These are phyloP conservation scores for Fusarium equiseti DNA, from an alignment of 2,329 filamentous ascomycete species.

Conservation along the genomic window DNA sequence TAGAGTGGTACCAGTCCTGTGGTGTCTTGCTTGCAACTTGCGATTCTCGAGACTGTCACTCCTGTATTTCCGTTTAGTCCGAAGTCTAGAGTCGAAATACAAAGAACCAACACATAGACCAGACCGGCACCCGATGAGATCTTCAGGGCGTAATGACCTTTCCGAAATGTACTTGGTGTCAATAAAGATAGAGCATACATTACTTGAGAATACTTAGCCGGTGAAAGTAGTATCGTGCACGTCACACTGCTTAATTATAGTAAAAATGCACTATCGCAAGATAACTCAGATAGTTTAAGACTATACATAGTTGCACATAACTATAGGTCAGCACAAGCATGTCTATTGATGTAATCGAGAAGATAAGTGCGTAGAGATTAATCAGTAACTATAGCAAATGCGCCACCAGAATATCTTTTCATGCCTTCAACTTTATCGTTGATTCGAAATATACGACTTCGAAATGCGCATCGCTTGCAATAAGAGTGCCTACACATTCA, in stretches of 20 bases:
- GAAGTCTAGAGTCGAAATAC: background rate
- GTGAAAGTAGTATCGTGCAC: background rate
- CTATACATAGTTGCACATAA: background rate
- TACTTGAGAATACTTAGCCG: background rate
- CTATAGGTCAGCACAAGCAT: background rate
- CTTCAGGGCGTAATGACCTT: background rate
- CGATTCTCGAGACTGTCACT: background rate
- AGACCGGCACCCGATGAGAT: background rate
- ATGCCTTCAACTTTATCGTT: too few species aligned
- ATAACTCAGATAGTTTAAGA: background rate
- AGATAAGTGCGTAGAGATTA: background rate
- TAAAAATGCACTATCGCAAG: background rate
- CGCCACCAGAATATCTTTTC: background rate
- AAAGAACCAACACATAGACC: background rate
- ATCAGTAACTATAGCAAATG: background rate
- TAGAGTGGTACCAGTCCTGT: too few species aligned
- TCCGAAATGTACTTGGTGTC: background rate
- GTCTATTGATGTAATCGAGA: background rate
- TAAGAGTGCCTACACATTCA: background rate
- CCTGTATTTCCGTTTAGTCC: background rate
- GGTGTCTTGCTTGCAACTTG: background rate
- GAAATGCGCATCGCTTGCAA: too few species aligned
- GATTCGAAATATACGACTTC: too few species aligned
- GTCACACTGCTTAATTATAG: background rate
- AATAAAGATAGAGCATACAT: background rate